A percentile compares a stretch with the other conserved stretches of the same genome.
Evolutionary conservation across 78 protist species (phyloP).

Genomic region (slime mould (Dictyostelium discoideum)): dicty_2.7 NC_007089.4:5702001-5702500

Average conservation of each 20-base stretch:
- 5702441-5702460: constrained; percentile 97
- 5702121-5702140: constrained; percentile 66
- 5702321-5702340: constrained; percentile 98
- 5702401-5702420: constrained; percentile 96
- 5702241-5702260: constrained; percentile 94
- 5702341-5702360: constrained; percentile 95
- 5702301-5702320: constrained; percentile 92
- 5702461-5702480: constrained; percentile 98
- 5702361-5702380: constrained; percentile 95
- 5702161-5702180: constrained; percentile 77
- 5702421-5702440: constrained; percentile 96
- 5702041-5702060: constrained; percentile 34
- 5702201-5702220: constrained; percentile 91
- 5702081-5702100: constrained; percentile 90
- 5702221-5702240: constrained; percentile 96
- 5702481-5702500: constrained; percentile 94
- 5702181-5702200: constrained; percentile 1
- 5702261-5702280: neutral
- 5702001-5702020: constrained; percentile 71
- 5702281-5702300: constrained; percentile 32
- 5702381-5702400: neutral
- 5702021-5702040: constrained; percentile 81
- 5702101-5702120: constrained; percentile 70
- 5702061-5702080: constrained; percentile 64
- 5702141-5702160: constrained; percentile 88